These are phyloP conservation scores for Furcasterigmium sp. DNA, from an alignment of 2,329 filamentous ascomycete species.

Conservation along the genomic window DNA sequence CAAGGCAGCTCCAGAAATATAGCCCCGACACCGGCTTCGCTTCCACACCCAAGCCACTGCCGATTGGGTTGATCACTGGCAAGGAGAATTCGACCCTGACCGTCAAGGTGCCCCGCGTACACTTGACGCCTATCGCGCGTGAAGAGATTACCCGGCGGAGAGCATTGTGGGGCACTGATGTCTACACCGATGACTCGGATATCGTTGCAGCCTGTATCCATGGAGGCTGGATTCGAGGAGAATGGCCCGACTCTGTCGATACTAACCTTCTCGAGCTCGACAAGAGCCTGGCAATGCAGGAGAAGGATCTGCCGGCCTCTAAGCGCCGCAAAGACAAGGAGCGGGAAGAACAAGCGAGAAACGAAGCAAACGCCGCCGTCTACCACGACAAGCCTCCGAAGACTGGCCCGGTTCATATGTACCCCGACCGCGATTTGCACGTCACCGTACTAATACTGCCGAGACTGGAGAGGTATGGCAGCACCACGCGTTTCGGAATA, in stretches of 20 bases:
- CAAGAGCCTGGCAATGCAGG: slow-evolving; percentile 18
- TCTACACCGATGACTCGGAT: slow-evolving; percentile 96
- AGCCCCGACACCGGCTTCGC: slow-evolving; percentile 37
- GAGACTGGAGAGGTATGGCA: slow-evolving; percentile 68
- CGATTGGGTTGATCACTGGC: slow-evolving; percentile 63
- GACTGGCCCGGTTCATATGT: slow-evolving; percentile 58
- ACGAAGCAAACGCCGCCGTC: slow-evolving; percentile 28
- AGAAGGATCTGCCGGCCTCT: slow-evolving; percentile 8
- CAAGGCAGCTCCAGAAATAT: slow-evolving; percentile 36
- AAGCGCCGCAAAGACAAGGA: slow-evolving; percentile 25
- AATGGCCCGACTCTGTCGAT: slow-evolving; percentile 78
- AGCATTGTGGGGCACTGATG: slow-evolving; percentile 86
- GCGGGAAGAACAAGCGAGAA: slow-evolving; percentile 26
- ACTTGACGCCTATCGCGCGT: slow-evolving; percentile 63
- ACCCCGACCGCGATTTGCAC: slow-evolving; percentile 71
- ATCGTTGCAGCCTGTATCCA: slow-evolving; percentile 90
- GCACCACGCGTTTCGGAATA: slow-evolving; percentile 73
- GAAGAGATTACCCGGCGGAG: slow-evolving; percentile 79
- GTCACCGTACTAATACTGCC: slow-evolving; percentile 84
- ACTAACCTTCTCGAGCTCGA: slow-evolving; percentile 58
- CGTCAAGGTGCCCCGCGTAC: slow-evolving; percentile 76
- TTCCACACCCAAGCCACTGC: slow-evolving; percentile 65
- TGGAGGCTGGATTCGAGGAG: slow-evolving; percentile 84
- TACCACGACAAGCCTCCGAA: slow-evolving; percentile 49
- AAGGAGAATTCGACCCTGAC: slow-evolving; percentile 89